phyloP scores from a whole-genome alignment of 2,329 filamentous ascomycete genomes.

The Escovopsis sp. region DNA sequence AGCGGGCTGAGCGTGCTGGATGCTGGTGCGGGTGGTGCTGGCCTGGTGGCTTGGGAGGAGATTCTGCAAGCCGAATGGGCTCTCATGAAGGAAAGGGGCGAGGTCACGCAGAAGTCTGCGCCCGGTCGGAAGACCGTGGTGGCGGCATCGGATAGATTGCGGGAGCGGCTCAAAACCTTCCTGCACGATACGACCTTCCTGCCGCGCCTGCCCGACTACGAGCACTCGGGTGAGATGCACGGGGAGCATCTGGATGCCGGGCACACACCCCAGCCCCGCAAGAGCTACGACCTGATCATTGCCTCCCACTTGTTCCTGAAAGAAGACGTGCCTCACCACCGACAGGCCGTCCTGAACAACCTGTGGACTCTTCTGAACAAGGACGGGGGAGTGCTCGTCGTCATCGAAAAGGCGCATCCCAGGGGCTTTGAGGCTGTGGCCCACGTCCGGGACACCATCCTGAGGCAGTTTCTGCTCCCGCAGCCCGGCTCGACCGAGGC shows the following conservation, averaged over 20 bases:
- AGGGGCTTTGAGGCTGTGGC: slow-evolving; percentile 87
- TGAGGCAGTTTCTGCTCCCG: slow-evolving; percentile 56
- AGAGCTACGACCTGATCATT: slow-evolving; percentile 80
- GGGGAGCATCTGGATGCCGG: slow-evolving; percentile 45
- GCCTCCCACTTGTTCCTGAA: slow-evolving; percentile 73
- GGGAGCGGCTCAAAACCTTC: slow-evolving; percentile 59
- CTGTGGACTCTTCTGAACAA: slow-evolving; percentile 78
- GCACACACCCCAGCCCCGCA: slow-evolving; percentile 42
- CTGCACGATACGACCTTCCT: slow-evolving; percentile 85
- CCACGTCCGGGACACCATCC: slow-evolving; percentile 62
- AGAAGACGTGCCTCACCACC: slow-evolving; percentile 58
- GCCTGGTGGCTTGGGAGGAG: slow-evolving; percentile 61
- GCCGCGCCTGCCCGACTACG: slow-evolving; percentile 76
- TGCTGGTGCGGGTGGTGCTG: slow-evolving; percentile 59
- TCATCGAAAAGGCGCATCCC: slow-evolving; percentile 83
- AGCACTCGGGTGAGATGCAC: slow-evolving; percentile 47
- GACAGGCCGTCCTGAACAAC: slow-evolving; percentile 70
- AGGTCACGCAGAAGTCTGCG: slow-evolving; percentile 25
- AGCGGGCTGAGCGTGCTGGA: slow-evolving; percentile 53
- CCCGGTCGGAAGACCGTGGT: slow-evolving; percentile 69
- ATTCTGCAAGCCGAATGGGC: slow-evolving; percentile 73
- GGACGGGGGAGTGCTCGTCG: slow-evolving; percentile 69
- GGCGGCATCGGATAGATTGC: slow-evolving; percentile 58
- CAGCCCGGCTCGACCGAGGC: slow-evolving; percentile 23
- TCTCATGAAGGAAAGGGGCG: slow-evolving; percentile 40